Base-by-base conservation (phyloP, 73 alveolate genomes). In the Paramecium sonneborni region DNA sequence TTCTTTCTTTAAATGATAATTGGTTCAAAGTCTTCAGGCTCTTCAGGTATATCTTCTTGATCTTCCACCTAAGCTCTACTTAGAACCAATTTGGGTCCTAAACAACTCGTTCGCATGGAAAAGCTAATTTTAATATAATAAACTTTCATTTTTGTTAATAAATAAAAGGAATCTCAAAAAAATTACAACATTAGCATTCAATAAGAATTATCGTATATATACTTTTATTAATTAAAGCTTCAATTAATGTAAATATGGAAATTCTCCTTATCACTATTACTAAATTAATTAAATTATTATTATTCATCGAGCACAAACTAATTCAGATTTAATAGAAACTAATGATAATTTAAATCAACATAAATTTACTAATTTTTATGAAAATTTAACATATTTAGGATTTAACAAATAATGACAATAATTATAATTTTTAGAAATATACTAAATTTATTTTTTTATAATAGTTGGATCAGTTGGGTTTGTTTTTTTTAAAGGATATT, bases 21-120 rank as follows among this genome's bases (percentile, higher is more conserved):
- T 12, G 90, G 32, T 46, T 62, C 84, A 62, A 62, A 26, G 20
- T 62, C 84, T 23, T 74, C 87, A 34, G 90, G 90, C 74, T 79
- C 90, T 43, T 79, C 90, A 20, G 90, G 90, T 6, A 79, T 1
- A 8, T 79, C 90, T 18, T 79, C 90, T 12, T 72, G 21, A 32
- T 62, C 12, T 2, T 62, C 84, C 6, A 62, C 84, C 39, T 62
- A 30, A 26, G 84, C 84, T 62, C 44, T 62, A 26, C 48, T 30
- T 26, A 62, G 84, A 62, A 62, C 44, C 44, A 62, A 62, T 32
- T 62, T 62, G 39, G 84, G 84, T 32, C 84, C 84, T 62, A 30
- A 32, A 26, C 48, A 30, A 62, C 48, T 12, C 9, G 39, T 26
- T 26, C 84, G 84, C 84, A 62, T 62, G 68, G 68, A 52, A 52